These are phyloP conservation scores for Coelastrella sp. DNA, from an alignment of 139 green algal genomes.

Conservation along the genomic window DNA sequence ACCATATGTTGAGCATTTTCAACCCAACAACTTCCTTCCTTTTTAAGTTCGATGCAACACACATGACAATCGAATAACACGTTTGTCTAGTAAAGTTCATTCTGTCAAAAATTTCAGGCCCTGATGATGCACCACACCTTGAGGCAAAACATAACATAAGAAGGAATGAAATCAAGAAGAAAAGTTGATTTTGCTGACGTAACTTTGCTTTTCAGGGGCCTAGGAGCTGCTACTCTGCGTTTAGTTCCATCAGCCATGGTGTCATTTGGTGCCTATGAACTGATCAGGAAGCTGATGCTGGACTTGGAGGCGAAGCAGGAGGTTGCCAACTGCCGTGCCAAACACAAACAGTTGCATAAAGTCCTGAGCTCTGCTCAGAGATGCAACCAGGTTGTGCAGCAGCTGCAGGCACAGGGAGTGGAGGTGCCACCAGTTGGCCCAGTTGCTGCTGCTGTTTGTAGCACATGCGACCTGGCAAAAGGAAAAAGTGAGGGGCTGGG, in stretches of 20 bases:
- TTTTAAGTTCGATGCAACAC: too few species aligned
- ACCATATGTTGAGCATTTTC: neutral
- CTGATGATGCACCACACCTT: neutral
- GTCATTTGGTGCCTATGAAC: conserved; percentile 87
- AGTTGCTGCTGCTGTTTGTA: neutral
- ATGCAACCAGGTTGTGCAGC: conserved; percentile 33
- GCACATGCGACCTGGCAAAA: neutral
- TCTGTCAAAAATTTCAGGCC: neutral
- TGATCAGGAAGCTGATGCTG: conserved; percentile 57
- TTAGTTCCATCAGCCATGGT: conserved; percentile 85
- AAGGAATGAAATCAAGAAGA: too few species aligned
- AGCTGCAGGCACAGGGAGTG: neutral
- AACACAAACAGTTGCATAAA: conserved; percentile 19
- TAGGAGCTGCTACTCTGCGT: conserved; percentile 76
- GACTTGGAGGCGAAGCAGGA: conserved; percentile 54
- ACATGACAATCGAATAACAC: too few species aligned
- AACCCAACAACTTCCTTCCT: too few species aligned
- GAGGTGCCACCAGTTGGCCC: neutral
- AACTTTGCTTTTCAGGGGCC: conserved; percentile 58
- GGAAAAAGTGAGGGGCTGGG: neutral
- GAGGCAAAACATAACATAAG: too few species aligned
- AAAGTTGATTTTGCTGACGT: neutral
- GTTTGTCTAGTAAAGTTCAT: neutral
- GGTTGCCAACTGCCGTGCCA: neutral
- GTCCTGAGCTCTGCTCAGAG: neutral